Base-by-base conservation (phyloP, 352 stramenopile species). In the Phytophthora citrophthora region DNA sequence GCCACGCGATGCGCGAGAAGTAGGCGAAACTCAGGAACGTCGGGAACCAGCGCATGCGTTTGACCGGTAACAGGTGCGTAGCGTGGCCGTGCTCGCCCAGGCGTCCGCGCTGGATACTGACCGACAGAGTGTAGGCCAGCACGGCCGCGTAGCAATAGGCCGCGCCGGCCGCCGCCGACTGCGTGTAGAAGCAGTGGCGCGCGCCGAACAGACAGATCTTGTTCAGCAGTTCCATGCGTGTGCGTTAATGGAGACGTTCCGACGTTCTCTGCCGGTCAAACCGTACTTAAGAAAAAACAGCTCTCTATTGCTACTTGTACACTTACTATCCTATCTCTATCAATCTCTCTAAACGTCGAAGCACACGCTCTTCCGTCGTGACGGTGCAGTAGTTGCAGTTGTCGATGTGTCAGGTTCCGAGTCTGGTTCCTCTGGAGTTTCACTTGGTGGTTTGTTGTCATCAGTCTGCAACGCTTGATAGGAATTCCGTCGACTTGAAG, bases 21-120 rank as follows among this genome's bases (percentile, higher is more conserved):
- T 89, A 93, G 34, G 81, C 76, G 56, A 89, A 91, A 46, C 69
- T 81, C 38, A 91, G 67, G 60, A 93, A 91, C 24, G 85, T 93
- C 26, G 85, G 83, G 71, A 91, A 93, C 85, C 85, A 93, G 29
- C 83, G 84, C 77, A 93, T 90, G 53, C 82, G 82, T 65, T 91
- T 91, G 63, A 91, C 85, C 7, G 85, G 85, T 36, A 91, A 65
- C 61, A 93, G 47, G 32, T 90, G 80, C 65, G 85, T 93, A n/a
- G 82, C 85, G 53, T 93, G 85, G n/a, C 85, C 85, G 54, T 93
- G 84, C 70, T 93, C 84, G 52, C 84, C 77, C 29, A 93, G 68
- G n/a, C 77, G 79, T 26, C 48, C 69, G 49, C 84, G 84, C 55
- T 88, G 79, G 64, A 93, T 83, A 61, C 83, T 91, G 31, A 91